Percentiles rank a stretch among this genome's conserved stretches.
These are phyloP conservation scores for Penstemon davidsonii DNA, from an alignment of 257 asterid genomes.

Conservation along the genomic window DNA sequence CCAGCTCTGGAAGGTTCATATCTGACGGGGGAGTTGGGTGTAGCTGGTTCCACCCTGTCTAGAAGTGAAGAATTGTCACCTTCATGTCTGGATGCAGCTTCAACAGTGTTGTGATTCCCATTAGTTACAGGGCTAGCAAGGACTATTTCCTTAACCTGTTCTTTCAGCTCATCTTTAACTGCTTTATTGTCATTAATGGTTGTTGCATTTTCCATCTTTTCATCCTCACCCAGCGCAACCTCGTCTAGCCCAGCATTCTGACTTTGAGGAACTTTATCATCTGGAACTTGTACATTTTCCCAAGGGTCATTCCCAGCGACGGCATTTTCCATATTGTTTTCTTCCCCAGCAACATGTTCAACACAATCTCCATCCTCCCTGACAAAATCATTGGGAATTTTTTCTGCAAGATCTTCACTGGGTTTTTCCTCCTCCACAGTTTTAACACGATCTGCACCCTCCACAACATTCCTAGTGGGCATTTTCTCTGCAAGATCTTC, in stretches of 20 bases:
- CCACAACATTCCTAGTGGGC: conserved; percentile 16
- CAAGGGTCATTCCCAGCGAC: conserved; percentile 21
- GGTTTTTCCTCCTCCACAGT: conserved; percentile 25
- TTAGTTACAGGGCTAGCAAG: conserved; percentile 2
- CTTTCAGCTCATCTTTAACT: conserved; percentile 21
- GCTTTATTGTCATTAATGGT: conserved; percentile 21
- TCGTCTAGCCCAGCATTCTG: conserved; percentile 28
- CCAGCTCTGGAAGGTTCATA: conserved; percentile 40
- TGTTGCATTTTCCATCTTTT: conserved; percentile 31
- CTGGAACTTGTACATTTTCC: conserved; percentile 30
- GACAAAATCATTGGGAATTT: conserved; percentile 7
- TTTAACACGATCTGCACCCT: conserved; percentile 12
- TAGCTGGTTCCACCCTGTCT: conserved; percentile 38
- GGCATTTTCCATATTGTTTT: conserved; percentile 1
- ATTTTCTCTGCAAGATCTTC: conserved; percentile 23
- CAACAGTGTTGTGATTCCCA: conserved; percentile 24
- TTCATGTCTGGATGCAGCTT: conserved; percentile 30
- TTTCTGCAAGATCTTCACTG: conserved; percentile 21
- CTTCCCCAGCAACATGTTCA: not conserved
- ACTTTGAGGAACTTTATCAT: conserved; percentile 33
- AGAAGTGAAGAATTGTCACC: conserved; percentile 28
- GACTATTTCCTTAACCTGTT: conserved; percentile 10
- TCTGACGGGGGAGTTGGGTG: conserved; percentile 40
- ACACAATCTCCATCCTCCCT: conserved; percentile 1
- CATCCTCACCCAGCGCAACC: conserved; percentile 31